phyloP scores from a whole-genome alignment of 179 eudicot species.

The Heliamphora pulchella region DNA sequence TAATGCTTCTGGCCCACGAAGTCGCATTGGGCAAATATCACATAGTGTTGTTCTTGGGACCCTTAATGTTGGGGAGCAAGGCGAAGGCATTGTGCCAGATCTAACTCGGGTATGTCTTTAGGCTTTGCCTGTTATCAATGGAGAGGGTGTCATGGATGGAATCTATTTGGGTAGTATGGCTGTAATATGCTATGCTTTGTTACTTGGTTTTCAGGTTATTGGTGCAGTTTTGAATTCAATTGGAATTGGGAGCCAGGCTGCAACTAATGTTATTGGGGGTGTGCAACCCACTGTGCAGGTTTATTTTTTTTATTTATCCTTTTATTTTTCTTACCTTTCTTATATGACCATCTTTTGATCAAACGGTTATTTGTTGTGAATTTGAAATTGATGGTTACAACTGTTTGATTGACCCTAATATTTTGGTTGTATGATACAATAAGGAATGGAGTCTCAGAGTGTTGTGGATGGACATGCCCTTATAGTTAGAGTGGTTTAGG shows the following conservation, averaged over 20 bases:
- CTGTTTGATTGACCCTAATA: neutral
- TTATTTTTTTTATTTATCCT: constrained; percentile 5
- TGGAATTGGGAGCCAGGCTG: constrained; percentile 51
- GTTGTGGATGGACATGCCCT: neutral
- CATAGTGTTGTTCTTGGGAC: constrained; percentile 88
- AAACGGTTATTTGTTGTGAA: neutral
- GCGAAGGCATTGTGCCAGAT: constrained; percentile 69
- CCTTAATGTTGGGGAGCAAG: constrained; percentile 73
- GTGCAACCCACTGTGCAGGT: constrained; percentile 41
- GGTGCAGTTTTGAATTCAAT: constrained; percentile 87
- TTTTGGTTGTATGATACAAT: neutral
- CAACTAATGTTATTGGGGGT: constrained; percentile 32
- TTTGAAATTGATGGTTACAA: neutral
- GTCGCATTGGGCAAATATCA: constrained; percentile 69
- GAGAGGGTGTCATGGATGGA: neutral
- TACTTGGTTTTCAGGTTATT: constrained; percentile 49
- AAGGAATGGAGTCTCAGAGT: neutral
- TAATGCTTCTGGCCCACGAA: constrained; percentile 47
- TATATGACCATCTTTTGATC: neutral
- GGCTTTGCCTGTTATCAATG: neutral
- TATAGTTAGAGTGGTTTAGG: neutral
- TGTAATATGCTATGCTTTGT: neutral
- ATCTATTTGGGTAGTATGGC: neutral
- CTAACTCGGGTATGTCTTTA: constrained; percentile 54
- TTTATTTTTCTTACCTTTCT: neutral